A percentile compares a stretch with the other conserved stretches of the same genome.
These are phyloP conservation scores for Ascochyta rabiei DNA, from an alignment of 2,329 filamentous ascomycete genomes.

Conservation along the genomic window DNA sequence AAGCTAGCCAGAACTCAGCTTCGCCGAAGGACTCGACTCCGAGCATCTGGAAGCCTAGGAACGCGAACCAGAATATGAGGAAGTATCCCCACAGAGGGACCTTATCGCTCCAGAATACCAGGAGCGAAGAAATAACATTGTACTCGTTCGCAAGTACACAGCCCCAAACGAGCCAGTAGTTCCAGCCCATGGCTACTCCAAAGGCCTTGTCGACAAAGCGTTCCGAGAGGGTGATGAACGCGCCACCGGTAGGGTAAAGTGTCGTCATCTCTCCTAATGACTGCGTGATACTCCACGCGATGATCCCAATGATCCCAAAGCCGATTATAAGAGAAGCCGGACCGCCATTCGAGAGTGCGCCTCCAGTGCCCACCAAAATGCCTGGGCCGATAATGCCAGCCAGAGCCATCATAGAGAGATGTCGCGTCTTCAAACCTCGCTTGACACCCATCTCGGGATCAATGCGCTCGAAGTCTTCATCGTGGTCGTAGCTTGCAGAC, in stretches of 20 bases:
- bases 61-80: slow-evolving; percentile 50
- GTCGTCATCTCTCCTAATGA: slow-evolving; percentile 77
- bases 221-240: slow-evolving; percentile 72
- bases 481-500: slow-evolving; percentile 23
- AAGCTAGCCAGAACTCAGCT: slow-evolving; percentile 52
- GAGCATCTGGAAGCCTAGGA: slow-evolving; percentile 48
- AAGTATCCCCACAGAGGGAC: slow-evolving; percentile 51
- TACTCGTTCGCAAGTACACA: slow-evolving; percentile 73
- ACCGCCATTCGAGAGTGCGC: slow-evolving; percentile 70
- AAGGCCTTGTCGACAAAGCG: slow-evolving; percentile 56
- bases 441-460: slow-evolving; percentile 70
- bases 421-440: slow-evolving; percentile 70
- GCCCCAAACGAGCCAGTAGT: slow-evolving; percentile 63
- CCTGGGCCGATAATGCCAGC: slow-evolving; percentile 69
- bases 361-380: slow-evolving; percentile 73
- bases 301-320: slow-evolving; percentile 74
- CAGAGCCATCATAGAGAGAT: slow-evolving; percentile 64
- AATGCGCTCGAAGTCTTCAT: slow-evolving; percentile 44
- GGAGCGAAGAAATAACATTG: slow-evolving; percentile 70
- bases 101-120: slow-evolving; percentile 68
- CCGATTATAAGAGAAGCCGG: slow-evolving; percentile 75
- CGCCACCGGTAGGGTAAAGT: slow-evolving; percentile 72
- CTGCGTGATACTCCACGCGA: slow-evolving; percentile 73
- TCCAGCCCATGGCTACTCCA: slow-evolving; percentile 39
- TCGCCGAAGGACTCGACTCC: slow-evolving; percentile 52